These are phyloP conservation scores for Umbilicus rupestris DNA, from an alignment of 164 flowering plant genomes.

Conservation along the genomic window DNA sequence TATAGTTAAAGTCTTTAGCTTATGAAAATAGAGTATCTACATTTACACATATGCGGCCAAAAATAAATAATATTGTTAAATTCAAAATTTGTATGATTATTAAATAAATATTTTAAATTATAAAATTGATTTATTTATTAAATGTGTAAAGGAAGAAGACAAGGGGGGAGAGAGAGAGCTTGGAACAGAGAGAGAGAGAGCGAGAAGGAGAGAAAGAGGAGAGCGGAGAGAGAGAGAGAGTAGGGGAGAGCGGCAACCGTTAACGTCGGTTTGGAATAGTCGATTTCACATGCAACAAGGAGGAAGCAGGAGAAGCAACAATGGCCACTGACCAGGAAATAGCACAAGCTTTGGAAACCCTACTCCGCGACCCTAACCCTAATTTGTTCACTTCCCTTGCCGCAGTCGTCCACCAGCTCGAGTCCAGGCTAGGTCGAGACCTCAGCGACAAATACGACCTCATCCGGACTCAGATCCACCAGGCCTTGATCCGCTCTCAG, in stretches of 20 bases:
- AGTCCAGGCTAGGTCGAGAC: conserved; percentile 51
- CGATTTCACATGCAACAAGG: background rate
- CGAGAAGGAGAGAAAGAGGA: background rate
- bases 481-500: conserved; percentile 25
- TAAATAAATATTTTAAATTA: no score
- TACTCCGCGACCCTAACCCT: conserved; percentile 55
- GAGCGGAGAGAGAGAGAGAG: background rate
- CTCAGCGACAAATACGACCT: conserved; percentile 49
- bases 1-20: no score
- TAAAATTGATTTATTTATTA: no score
- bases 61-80: no score
- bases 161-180: no score
- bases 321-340: conserved; percentile 71
- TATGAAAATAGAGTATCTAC: no score
- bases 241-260: background rate
- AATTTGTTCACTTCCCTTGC: conserved; percentile 34
- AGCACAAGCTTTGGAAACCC: conserved; percentile 43
- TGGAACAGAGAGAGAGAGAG: no score
- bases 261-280: background rate
- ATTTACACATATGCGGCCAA: no score
- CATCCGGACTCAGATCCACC: conserved; percentile 50
- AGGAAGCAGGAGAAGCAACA: conserved; percentile 12
- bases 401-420: conserved; percentile 57
- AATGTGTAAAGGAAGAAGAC: no score
- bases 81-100: no score